phyloP scores from a whole-genome alignment of 106 monocot species.

The Triglochin maritima region DNA sequence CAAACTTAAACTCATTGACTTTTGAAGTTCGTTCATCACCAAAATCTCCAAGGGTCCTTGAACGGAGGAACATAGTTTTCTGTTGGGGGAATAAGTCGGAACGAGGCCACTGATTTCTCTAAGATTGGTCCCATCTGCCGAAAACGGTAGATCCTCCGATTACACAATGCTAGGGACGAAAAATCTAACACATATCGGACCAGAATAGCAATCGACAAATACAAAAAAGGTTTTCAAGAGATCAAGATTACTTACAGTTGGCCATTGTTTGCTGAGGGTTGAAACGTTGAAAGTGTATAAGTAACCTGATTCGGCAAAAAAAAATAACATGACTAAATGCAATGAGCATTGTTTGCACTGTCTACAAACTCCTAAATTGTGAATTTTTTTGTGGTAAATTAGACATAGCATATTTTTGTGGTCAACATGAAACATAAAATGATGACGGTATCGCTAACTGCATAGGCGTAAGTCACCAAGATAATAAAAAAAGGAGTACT shows the following conservation, averaged over 20 bases:
- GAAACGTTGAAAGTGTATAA: constrained; percentile 87
- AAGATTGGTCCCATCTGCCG: constrained; percentile 77
- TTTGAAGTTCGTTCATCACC: constrained; percentile 11
- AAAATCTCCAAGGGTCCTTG: constrained; percentile 47
- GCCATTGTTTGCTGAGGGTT: constrained; percentile 84
- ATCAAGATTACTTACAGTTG: constrained; percentile 39
- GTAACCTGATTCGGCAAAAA: constrained; percentile 40
- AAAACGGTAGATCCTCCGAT: not conserved
- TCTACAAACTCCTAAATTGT: not conserved
- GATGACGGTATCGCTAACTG: too few species aligned
- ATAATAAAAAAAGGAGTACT: not conserved
- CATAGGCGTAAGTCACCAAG: too few species aligned
- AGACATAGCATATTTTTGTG: not conserved
- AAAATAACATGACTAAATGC: not conserved
- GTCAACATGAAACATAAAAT: too few species aligned
- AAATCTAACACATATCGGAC: not conserved
- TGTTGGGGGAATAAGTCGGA: constrained; percentile 63
- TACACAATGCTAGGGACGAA: not conserved
- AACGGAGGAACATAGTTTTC: constrained; percentile 87
- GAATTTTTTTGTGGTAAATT: not conserved
- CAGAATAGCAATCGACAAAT: not conserved
- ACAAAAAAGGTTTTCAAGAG: not conserved
- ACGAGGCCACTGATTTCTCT: constrained; percentile 67
- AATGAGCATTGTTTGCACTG: not conserved
- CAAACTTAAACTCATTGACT: not conserved